Evolutionary conservation across 2,329 filamentous ascomycete species (phyloP).

Genomic region (Colletotrichum sp.): DNA sequence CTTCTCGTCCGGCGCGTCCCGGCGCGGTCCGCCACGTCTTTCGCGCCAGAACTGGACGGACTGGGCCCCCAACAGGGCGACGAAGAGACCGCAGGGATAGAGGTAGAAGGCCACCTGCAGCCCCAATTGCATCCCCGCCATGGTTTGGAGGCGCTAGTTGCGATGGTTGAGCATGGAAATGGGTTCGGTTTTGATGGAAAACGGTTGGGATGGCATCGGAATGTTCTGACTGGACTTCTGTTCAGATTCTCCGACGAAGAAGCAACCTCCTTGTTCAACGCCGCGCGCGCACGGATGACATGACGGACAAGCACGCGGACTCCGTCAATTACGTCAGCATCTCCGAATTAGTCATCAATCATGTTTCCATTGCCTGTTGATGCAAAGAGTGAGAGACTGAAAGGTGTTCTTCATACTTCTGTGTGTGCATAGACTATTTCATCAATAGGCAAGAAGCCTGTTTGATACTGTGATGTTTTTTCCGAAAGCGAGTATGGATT

Average conservation of each 20-base stretch:
- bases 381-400: not conserved
- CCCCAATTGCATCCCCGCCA: slow-evolving; percentile 39
- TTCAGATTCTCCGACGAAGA: slow-evolving; percentile 3
- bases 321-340: not conserved
- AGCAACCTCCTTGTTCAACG: not conserved
- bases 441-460: not conserved
- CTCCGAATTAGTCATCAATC: not conserved
- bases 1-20: slow-evolving; percentile 26
- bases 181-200: not conserved
- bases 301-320: not conserved
- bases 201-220: not conserved
- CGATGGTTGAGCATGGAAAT: not conserved
- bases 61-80: slow-evolving; percentile 39
- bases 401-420: not conserved
- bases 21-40: slow-evolving; percentile 30
- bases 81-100: slow-evolving; percentile 44
- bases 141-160: slow-evolving; percentile 20
- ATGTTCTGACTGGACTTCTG: not conserved
- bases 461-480: too few species aligned
- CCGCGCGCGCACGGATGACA: not conserved
- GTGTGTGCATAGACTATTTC: not conserved
- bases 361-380: not conserved
- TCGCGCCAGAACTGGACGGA: slow-evolving; percentile 40
- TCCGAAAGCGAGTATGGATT: not conserved
- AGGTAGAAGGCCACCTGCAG: slow-evolving; percentile 44